A percentile compares a stretch with the other conserved stretches of the same genome.
phyloP scores from a whole-genome alignment of 1,284 basidiomycete genomes.

The Fereydounia khargensis region DNA sequence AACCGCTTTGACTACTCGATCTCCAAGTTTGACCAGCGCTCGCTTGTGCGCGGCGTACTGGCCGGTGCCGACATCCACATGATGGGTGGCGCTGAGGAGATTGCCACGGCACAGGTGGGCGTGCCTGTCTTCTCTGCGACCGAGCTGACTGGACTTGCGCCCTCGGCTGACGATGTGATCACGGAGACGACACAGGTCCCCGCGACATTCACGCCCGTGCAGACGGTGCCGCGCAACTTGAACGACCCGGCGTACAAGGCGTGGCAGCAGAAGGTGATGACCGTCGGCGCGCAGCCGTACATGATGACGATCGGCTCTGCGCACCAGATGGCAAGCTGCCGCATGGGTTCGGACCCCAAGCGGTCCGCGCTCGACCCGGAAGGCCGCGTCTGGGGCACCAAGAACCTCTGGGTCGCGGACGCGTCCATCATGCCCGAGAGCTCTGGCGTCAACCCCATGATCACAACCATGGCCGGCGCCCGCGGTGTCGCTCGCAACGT shows the following conservation, averaged over 20 bases:
- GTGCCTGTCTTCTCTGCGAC: conserved; percentile 32
- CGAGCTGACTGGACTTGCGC: conserved; percentile 4
- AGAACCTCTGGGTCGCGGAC: conserved; percentile 60
- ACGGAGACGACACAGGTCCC: conserved; percentile 46
- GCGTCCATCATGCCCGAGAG: conserved; percentile 59
- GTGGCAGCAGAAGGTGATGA: conserved; percentile 50
- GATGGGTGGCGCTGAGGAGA: conserved; percentile 59
- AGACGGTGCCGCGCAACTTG: conserved; percentile 39
- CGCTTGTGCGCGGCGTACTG: conserved; percentile 57
- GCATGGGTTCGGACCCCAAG: conserved; percentile 57
- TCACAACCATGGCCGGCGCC: conserved; percentile 57
- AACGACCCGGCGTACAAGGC: conserved; percentile 40
- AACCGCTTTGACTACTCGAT: conserved; percentile 58
- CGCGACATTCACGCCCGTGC: conserved; percentile 36
- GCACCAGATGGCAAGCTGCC: conserved; percentile 60
- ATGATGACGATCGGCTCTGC: conserved; percentile 41
- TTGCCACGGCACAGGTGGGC: conserved; percentile 56
- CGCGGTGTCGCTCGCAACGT: conserved; percentile 50
- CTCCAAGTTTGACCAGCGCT: conserved; percentile 56
- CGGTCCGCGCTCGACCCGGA: conserved; percentile 57
- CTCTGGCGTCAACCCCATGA: conserved; percentile 61
- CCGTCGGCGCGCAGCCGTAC: conserved; percentile 35
- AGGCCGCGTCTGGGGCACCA: conserved; percentile 59
- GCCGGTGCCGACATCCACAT: conserved; percentile 58
- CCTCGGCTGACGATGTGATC: conserved; percentile 12